Percentiles rank a stretch among this genome's conserved stretches.
These are phyloP conservation scores for Fusarium poae DNA, from an alignment of 2,329 filamentous ascomycete species.

Conservation along the genomic window DNA sequence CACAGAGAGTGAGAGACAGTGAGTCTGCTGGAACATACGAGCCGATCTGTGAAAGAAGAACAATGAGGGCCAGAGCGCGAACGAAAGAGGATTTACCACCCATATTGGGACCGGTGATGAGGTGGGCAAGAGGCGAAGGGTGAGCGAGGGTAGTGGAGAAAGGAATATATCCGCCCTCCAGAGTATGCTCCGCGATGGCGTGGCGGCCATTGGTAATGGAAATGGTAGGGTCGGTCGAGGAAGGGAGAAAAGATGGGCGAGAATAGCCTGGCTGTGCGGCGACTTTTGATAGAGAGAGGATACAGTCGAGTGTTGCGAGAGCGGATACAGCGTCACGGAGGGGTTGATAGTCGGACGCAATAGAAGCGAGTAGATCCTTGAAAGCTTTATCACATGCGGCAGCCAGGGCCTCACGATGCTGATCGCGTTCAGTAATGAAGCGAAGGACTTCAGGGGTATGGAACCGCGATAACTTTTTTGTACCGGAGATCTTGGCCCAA, in stretches of 20 bases:
- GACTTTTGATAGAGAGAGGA: slow-evolving; percentile 86
- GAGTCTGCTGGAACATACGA: slow-evolving; percentile 89
- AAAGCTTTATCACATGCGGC: slow-evolving; percentile 93
- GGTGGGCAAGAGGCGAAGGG: slow-evolving; percentile 76
- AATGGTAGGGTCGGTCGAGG: slow-evolving; percentile 75
- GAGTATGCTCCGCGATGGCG: slow-evolving; percentile 93
- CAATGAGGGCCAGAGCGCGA: slow-evolving; percentile 88
- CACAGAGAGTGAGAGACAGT: slow-evolving; percentile 82
- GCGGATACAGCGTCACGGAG: slow-evolving; percentile 90
- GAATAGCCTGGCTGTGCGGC: slow-evolving; percentile 89
- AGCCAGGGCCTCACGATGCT: slow-evolving; percentile 92
- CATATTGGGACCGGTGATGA: slow-evolving; percentile 98
- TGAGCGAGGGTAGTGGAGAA: slow-evolving; percentile 83
- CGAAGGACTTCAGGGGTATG: slow-evolving; percentile 92
- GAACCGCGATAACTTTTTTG: slow-evolving; percentile 91
- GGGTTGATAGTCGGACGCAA: slow-evolving; percentile 87
- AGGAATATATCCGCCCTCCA: slow-evolving; percentile 89
- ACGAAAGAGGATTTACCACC: slow-evolving; percentile 99
- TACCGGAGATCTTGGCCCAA: slow-evolving; percentile 95
- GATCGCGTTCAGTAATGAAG: slow-evolving; percentile 87
- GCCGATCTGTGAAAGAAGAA: slow-evolving; percentile 94
- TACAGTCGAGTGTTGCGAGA: slow-evolving; percentile 88
- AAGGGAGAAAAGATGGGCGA: slow-evolving; percentile 76
- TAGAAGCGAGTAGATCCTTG: slow-evolving; percentile 74
- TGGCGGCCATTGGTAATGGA: slow-evolving; percentile 77